Evolutionary conservation across 345 rosid species (phyloP).

Genomic region (Eucalyptus camaldulensis): DNA sequence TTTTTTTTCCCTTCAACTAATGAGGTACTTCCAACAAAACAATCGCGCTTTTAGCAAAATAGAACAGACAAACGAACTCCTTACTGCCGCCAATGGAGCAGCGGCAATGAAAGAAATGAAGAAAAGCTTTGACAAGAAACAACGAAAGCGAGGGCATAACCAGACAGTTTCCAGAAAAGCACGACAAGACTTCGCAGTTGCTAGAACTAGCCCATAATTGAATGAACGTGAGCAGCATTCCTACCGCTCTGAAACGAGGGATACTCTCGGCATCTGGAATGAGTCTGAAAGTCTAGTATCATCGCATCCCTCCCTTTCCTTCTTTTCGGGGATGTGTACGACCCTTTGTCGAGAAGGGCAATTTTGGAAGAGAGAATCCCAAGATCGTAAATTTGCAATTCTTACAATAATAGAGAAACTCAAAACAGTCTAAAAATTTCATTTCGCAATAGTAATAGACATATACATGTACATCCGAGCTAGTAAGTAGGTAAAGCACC

Average conservation of each 20-base stretch:
- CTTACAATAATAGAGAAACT: background rate
- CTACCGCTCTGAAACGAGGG: background rate
- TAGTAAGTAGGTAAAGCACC: background rate
- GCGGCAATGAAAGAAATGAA: background rate
- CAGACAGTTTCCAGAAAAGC: background rate
- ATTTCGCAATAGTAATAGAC: background rate
- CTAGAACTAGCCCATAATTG: background rate
- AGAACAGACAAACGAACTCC: background rate
- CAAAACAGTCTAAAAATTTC: background rate
- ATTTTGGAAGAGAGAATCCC: background rate
- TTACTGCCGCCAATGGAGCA: background rate
- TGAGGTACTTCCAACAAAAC: background rate
- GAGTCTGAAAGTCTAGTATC: background rate
- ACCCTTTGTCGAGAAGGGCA: background rate
- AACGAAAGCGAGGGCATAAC: background rate
- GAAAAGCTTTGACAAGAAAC: background rate
- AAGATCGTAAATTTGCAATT: background rate
- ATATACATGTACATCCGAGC: background rate
- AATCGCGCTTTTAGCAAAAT: background rate
- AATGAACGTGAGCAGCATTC: background rate
- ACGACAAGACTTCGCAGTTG: background rate
- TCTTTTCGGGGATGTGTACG: background rate
- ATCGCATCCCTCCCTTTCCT: background rate
- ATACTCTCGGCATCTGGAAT: background rate
- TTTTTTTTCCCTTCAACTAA: background rate